Evolutionary conservation across 148 eudicot genomes (phyloP).

Genomic region (Chenopodium quinoa): DNA sequence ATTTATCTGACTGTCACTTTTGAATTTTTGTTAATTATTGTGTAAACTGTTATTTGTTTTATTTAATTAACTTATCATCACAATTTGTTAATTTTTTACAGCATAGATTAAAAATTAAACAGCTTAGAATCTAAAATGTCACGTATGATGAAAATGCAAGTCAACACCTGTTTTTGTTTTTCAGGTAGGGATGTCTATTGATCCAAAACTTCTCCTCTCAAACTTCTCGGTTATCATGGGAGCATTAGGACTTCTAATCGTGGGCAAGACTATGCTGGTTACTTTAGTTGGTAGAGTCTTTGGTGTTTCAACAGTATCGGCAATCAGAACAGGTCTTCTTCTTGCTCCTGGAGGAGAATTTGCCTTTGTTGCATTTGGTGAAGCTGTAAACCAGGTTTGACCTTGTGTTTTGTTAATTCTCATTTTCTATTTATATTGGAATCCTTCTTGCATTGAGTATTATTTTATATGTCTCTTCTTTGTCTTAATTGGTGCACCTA

Average conservation of each 20-base stretch:
- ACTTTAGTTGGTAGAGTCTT: conserved; percentile 76
- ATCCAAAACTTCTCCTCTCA: conserved; percentile 87
- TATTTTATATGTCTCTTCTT: not conserved
- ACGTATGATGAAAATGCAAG: conserved; percentile 10
- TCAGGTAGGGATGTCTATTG: conserved; percentile 99
- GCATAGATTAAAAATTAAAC: not conserved
- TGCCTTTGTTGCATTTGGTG: conserved; percentile 99
- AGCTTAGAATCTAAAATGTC: no score
- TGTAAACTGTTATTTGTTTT: not conserved
- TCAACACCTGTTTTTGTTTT: conserved; percentile 21
- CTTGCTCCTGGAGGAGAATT: conserved; percentile 99
- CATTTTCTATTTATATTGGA: not conserved
- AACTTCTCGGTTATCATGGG: conserved; percentile 81
- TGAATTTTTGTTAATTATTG: not conserved
- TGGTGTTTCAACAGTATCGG: conserved; percentile 84
- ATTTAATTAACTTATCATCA: not conserved
- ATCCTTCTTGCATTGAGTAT: not conserved
- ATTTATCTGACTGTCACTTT: not conserved
- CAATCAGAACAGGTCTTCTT: conserved; percentile 84
- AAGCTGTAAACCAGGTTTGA: conserved; percentile 97
- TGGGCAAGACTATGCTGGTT: conserved; percentile 81
- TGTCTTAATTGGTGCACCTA: conserved; percentile 6
- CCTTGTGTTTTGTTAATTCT: not conserved
- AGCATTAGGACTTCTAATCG: conserved; percentile 70
- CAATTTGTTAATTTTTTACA: not conserved